Evolutionary conservation across 306 rosid genomes (phyloP).

Genomic region (Styphnolobium japonicum): DNA sequence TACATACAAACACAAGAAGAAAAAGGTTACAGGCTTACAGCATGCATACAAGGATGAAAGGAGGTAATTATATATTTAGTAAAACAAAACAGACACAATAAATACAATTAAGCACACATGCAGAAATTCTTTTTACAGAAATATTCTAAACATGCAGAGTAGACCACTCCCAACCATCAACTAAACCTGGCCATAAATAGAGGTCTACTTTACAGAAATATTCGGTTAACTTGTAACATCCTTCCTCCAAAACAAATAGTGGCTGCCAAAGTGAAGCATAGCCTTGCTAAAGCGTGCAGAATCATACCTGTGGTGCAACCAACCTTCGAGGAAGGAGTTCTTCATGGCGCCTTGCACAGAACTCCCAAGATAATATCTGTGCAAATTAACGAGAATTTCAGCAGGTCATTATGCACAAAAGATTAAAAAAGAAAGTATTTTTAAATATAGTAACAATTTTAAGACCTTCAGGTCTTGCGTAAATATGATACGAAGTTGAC

Average conservation of each 20-base stretch:
- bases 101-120: neutral
- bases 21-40: too few species aligned
- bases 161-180: neutral
- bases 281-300: slow-evolving; percentile 1
- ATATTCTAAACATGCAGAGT: neutral
- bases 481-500: slow-evolving; percentile 88
- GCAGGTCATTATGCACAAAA: neutral
- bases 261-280: neutral
- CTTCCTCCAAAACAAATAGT: neutral
- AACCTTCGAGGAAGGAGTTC: slow-evolving; percentile 94
- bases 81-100: neutral
- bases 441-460: neutral
- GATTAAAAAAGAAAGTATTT: neutral
- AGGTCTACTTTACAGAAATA: neutral
- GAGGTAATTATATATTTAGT: neutral
- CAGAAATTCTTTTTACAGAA: neutral
- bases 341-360: slow-evolving; percentile 94
- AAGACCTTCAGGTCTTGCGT: slow-evolving; percentile 85
- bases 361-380: slow-evolving; percentile 94
- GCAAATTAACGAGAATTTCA: neutral
- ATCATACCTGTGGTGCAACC: slow-evolving; percentile 92
- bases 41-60: neutral
- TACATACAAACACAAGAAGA: neutral
- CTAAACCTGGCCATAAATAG: neutral
- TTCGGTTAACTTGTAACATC: neutral